Evolutionary conservation across 768 basidiomycete species (phyloP).

Genomic region (Lyophyllum atratum): DNA sequence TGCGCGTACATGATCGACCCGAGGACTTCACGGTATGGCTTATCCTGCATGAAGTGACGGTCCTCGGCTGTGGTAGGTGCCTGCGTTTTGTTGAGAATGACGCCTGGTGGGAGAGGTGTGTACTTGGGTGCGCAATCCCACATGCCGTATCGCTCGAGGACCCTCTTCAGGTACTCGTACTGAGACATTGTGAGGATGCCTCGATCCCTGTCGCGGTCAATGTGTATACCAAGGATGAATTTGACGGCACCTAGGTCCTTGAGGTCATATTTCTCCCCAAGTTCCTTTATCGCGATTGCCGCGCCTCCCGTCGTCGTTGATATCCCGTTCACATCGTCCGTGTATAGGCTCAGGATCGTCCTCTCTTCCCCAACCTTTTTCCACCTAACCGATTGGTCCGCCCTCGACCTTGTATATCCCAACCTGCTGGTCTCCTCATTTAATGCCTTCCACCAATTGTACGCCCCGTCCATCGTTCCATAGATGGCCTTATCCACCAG

Average conservation of each 20-base stretch:
- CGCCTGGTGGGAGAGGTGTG: no score
- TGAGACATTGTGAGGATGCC: background rate
- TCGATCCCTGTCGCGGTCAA: background rate
- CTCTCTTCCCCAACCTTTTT: background rate
- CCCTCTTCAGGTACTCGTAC: background rate
- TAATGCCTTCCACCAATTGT: slow-evolving; percentile 1
- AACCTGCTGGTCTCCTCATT: background rate
- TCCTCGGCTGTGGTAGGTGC: background rate
- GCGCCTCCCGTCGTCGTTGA: background rate
- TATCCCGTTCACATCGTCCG: background rate
- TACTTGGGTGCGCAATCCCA: slow-evolving; percentile 24
- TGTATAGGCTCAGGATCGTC: slow-evolving; percentile 15
- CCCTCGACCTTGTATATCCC: slow-evolving; percentile 18
- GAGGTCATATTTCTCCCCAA: background rate
- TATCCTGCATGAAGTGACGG: background rate
- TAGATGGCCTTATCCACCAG: slow-evolving; percentile 1
- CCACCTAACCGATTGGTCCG: slow-evolving; percentile 19
- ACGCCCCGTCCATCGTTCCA: slow-evolving; percentile 5
- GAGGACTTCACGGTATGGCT: background rate
- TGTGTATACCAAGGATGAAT: background rate
- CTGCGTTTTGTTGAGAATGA: background rate
- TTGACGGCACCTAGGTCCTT: background rate
- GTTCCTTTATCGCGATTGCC: background rate
- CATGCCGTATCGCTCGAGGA: background rate
- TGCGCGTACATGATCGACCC: slow-evolving; percentile 2